Evolutionary conservation across 495 filamentous ascomycete genomes (phyloP).

Genomic region (Aeminium ludgeri): DNA sequence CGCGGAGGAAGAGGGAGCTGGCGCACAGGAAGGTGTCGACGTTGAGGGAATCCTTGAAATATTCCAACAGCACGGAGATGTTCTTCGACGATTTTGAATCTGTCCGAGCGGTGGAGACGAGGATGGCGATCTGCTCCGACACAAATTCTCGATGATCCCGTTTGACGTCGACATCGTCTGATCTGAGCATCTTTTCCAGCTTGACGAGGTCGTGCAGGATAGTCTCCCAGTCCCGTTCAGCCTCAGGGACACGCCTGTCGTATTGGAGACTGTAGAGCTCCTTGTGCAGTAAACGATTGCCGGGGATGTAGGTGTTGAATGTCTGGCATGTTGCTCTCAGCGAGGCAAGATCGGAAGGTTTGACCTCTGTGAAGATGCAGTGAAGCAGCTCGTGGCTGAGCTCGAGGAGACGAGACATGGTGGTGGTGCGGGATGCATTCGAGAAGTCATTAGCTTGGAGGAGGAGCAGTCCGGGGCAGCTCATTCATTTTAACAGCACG

Average conservation of each 20-base stretch:
- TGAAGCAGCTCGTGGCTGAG: slow-evolving; percentile 39
- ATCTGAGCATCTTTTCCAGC: slow-evolving; percentile 29
- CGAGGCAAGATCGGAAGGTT: slow-evolving; percentile 34
- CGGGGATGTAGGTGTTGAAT: slow-evolving; percentile 32
- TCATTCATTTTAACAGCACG: not conserved
- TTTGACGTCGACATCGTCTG: slow-evolving; percentile 25
- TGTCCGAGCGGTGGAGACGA: slow-evolving; percentile 18
- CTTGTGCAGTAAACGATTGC: slow-evolving; percentile 36
- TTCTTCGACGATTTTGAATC: slow-evolving; percentile 17
- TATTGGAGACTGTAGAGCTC: slow-evolving; percentile 29
- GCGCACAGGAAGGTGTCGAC: slow-evolving; percentile 31
- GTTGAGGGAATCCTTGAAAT: slow-evolving; percentile 25
- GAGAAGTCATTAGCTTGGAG: not conserved
- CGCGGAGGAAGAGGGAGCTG: slow-evolving; percentile 37
- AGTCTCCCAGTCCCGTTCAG: slow-evolving; percentile 32
- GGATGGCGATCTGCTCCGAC: slow-evolving; percentile 14
- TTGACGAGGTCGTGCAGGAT: slow-evolving; percentile 33
- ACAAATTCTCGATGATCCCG: slow-evolving; percentile 7
- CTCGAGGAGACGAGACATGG: slow-evolving; percentile 17
- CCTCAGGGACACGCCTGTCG: slow-evolving; percentile 19
- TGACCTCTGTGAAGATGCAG: slow-evolving; percentile 35
- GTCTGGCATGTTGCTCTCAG: slow-evolving; percentile 31
- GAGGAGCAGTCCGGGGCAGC: not conserved
- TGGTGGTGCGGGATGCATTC: too few relatives aligned
- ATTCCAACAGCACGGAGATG: slow-evolving; percentile 17